Conservation (phyloP, 2,329 filamentous ascomycete genomes). For the Phialemoniopsis sp. region DNA sequence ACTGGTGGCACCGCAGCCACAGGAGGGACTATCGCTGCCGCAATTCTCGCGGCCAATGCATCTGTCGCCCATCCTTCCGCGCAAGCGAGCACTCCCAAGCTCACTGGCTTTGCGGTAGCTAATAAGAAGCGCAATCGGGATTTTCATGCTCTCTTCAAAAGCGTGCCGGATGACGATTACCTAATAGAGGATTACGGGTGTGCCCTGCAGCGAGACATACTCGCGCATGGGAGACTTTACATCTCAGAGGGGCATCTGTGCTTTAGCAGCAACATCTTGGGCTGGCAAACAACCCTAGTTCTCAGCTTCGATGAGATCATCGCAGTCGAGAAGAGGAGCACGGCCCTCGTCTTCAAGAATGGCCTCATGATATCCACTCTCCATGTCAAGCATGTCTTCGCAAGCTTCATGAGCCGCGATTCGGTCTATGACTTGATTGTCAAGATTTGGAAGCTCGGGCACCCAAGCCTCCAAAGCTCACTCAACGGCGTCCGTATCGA, state of each 20-base stretch:
- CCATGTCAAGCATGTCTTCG: conserved; percentile 93
- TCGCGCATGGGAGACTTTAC: conserved; percentile 89
- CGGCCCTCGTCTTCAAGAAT: conserved; percentile 92
- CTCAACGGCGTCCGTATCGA: conserved; percentile 84
- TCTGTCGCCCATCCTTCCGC: conserved; percentile 63
- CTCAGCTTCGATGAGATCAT: conserved; percentile 99
- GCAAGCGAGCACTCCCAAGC: conserved; percentile 62
- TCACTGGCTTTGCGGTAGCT: conserved; percentile 93
- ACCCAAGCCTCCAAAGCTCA: conserved; percentile 86
- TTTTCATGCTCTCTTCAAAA: conserved; percentile 91
- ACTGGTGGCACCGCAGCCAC: conserved; percentile 47
- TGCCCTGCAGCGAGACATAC: conserved; percentile 89
- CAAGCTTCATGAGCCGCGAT: conserved; percentile 90
- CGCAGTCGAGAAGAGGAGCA: conserved; percentile 94
- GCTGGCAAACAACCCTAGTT: conserved; percentile 95
- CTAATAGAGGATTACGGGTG: conserved; percentile 98
- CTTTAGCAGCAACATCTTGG: conserved; percentile 98
- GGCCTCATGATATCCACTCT: conserved; percentile 95
- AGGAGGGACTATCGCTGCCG: conserved; percentile 65
- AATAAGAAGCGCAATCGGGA: conserved; percentile 95
- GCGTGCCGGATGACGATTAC: conserved; percentile 96
- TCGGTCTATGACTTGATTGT: conserved; percentile 96
- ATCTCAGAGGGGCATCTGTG: conserved; percentile 97
- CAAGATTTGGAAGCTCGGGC: conserved; percentile 96
- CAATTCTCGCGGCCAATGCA: conserved; percentile 65